phyloP scores from a whole-genome alignment of 2,329 filamentous ascomycete genomes.

The Aspergillus carbonarius region DNA sequence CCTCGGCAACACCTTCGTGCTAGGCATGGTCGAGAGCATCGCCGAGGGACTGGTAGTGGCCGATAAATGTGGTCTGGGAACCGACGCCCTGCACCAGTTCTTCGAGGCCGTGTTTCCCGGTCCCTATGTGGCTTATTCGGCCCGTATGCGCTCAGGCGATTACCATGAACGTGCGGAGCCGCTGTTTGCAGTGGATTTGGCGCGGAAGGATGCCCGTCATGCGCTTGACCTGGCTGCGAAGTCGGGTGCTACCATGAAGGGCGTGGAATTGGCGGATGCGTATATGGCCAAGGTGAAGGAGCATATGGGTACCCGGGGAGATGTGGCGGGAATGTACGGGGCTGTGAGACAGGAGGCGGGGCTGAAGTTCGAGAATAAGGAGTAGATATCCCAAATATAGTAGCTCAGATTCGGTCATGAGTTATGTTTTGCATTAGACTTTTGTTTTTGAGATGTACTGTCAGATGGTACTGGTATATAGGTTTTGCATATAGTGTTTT shows the following conservation, averaged over 20 bases:
- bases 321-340: slow-evolving; percentile 75
- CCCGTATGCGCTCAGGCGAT: background rate
- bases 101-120: slow-evolving; percentile 4
- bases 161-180: background rate
- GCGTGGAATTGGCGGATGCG: background rate
- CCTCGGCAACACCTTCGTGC: background rate
- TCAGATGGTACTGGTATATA: too few relatives aligned
- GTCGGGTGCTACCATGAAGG: background rate
- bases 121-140: slow-evolving; percentile 1
- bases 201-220: background rate
- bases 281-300: slow-evolving; percentile 7
- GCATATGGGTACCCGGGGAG: slow-evolving; percentile 47
- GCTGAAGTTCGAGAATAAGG: slow-evolving; percentile 63
- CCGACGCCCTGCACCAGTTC: background rate
- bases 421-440: too few relatives aligned
- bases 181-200: background rate
- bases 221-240: background rate
- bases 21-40: background rate
- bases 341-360: slow-evolving; percentile 69
- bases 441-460: too few relatives aligned
- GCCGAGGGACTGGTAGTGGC: slow-evolving; percentile 1
- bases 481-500: too few relatives aligned
- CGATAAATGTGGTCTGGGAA: slow-evolving; percentile 11
- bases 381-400: background rate
- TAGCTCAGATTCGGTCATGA: too few relatives aligned